phyloP scores from a whole-genome alignment of 305 asterid genomes.

The Plantago coronopus region DNA sequence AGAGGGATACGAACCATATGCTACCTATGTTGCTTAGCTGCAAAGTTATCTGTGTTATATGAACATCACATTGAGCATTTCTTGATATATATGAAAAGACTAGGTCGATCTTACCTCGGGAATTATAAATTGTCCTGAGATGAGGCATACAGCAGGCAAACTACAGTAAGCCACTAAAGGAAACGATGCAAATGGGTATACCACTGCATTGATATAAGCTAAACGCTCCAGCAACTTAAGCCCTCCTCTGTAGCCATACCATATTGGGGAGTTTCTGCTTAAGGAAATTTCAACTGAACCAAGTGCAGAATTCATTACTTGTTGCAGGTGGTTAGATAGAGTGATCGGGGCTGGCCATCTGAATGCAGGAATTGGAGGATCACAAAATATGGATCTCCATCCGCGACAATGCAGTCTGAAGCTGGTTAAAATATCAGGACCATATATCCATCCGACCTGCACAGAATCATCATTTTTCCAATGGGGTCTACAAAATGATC shows the following conservation, averaged over 20 bases:
- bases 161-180: constrained; percentile 89
- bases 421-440: constrained; percentile 84
- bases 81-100: not conserved
- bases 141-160: constrained; percentile 88
- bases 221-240: constrained; percentile 19
- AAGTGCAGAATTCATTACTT: constrained; percentile 63
- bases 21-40: not conserved
- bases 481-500: not conserved
- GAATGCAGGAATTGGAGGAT: constrained; percentile 56
- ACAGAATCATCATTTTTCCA: not conserved
- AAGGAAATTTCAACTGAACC: constrained; percentile 61
- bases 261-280: constrained; percentile 55
- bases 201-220: constrained; percentile 61
- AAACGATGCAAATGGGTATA: constrained; percentile 85
- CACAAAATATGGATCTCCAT: constrained; percentile 48
- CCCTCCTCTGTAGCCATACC: constrained; percentile 52
- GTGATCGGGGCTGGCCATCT: constrained; percentile 28
- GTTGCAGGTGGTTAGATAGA: constrained; percentile 56
- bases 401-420: constrained; percentile 74
- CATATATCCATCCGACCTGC: constrained; percentile 85
- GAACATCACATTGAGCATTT: not conserved
- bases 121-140: constrained; percentile 88
- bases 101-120: constrained; percentile 55
- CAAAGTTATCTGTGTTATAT: not conserved
- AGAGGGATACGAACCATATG: not conserved